Percentiles rank a stretch among this genome's conserved stretches.
Evolutionary conservation across 768 basidiomycete species (phyloP).

Genomic region (Tylopilus vinaceipallidus): DNA sequence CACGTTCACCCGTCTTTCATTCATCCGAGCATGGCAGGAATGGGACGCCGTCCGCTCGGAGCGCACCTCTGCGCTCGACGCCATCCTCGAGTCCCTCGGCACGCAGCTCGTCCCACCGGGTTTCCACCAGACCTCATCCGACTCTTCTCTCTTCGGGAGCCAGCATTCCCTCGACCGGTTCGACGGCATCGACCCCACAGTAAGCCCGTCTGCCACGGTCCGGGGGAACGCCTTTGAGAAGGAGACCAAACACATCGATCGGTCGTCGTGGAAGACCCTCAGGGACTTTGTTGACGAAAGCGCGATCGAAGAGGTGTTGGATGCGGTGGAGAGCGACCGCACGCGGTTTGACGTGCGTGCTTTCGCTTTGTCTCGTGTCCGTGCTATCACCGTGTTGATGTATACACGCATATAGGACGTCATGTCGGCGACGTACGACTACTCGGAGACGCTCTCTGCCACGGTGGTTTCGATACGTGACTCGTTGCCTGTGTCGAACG

Average conservation of each 20-base stretch:
- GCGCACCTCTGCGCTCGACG: conserved; percentile 62
- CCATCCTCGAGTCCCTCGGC: conserved; percentile 69
- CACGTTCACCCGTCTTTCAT: neutral
- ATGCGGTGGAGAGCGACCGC: conserved; percentile 70
- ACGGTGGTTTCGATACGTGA: conserved; percentile 56
- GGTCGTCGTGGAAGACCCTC: conserved; percentile 73
- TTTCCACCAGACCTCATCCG: conserved; percentile 65
- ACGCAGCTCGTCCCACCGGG: conserved; percentile 73
- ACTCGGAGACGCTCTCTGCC: conserved; percentile 58
- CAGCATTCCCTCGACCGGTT: conserved; percentile 54
- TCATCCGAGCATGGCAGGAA: conserved; percentile 42
- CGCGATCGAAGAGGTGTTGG: conserved; percentile 73
- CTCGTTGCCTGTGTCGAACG: conserved; percentile 43
- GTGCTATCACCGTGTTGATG: neutral
- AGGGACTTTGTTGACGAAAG: conserved; percentile 86
- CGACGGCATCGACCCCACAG: conserved; percentile 37
- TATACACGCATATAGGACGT: conserved; percentile 46
- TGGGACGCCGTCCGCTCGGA: conserved; percentile 68
- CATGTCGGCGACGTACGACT: conserved; percentile 60
- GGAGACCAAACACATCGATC: conserved; percentile 36
- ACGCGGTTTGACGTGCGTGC: conserved; percentile 61
- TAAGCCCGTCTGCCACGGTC: conserved; percentile 33
- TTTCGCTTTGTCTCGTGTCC: neutral
- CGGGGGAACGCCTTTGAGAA: conserved; percentile 21
- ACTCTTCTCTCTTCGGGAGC: conserved; percentile 78